These are phyloP conservation scores for Ophiocordyceps polyrhachis-furcata DNA, from an alignment of 2,329 filamentous ascomycete genomes.

Conservation along the genomic window DNA sequence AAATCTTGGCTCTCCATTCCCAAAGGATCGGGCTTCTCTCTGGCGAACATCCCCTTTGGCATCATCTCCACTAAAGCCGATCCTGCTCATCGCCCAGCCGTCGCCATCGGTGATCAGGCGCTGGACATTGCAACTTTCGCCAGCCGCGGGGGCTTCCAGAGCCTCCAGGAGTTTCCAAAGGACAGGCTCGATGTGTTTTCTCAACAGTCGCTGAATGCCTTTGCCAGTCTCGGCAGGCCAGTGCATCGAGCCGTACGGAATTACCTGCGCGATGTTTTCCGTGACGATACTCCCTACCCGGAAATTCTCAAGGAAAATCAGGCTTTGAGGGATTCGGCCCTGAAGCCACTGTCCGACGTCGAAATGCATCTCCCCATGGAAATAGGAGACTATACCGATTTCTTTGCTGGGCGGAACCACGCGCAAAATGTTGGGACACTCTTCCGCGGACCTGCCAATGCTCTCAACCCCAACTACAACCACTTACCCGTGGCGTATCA, in stretches of 20 bases:
- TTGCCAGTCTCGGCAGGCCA: constrained; percentile 38
- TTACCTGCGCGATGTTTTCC: constrained; percentile 43
- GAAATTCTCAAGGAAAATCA: constrained; percentile 17
- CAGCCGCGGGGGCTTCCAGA: constrained; percentile 18
- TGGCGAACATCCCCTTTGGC: constrained; percentile 70
- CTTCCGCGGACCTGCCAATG: constrained; percentile 56
- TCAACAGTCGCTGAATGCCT: constrained; percentile 12
- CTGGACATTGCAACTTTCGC: constrained; percentile 51
- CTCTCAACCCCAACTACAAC: constrained; percentile 67
- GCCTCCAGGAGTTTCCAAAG: background rate
- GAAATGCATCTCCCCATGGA: constrained; percentile 53
- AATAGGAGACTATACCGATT: constrained; percentile 73
- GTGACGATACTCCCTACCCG: constrained; percentile 30
- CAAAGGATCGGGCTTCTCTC: constrained; percentile 33
- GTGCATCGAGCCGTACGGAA: constrained; percentile 51
- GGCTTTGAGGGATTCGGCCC: constrained; percentile 10
- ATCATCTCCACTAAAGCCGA: constrained; percentile 49
- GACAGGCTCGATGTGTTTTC: constrained; percentile 9
- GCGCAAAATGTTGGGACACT: constrained; percentile 51
- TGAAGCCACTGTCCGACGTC: constrained; percentile 24
- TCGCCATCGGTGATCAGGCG: constrained; percentile 55
- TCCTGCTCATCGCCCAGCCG: constrained; percentile 39
- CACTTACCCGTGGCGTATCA: constrained; percentile 70
- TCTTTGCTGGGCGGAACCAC: constrained; percentile 65
- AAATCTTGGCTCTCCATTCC: constrained; percentile 10